Conservation (phyloP, 495 filamentous ascomycete species). For the Articulospora tetracladia region DNA sequence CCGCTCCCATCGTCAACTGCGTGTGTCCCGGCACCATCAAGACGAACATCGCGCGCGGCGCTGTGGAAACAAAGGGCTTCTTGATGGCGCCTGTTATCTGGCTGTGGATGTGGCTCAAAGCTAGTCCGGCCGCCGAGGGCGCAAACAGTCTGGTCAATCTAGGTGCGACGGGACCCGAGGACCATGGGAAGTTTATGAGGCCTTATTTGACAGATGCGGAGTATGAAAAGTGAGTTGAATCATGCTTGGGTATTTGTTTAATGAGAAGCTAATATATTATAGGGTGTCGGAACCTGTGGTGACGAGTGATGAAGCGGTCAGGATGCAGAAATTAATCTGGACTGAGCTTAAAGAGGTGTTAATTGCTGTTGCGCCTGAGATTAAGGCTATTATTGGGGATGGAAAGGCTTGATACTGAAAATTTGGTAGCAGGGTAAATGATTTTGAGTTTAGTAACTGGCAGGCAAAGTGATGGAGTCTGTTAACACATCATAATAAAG, state of each 20-base stretch:
- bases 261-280: not conserved
- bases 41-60: slow-evolving; percentile 31
- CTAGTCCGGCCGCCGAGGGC: slow-evolving; percentile 30
- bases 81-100: slow-evolving; percentile 1
- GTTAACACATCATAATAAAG: too few species aligned
- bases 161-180: slow-evolving; percentile 22
- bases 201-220: slow-evolving; percentile 23
- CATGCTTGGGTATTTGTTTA: too few species aligned
- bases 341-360: slow-evolving; percentile 29
- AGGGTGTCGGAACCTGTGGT: slow-evolving; percentile 19
- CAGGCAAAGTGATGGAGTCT: too few species aligned
- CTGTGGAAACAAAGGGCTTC: slow-evolving; percentile 15
- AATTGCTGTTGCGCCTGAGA: slow-evolving; percentile 12
- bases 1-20: slow-evolving; percentile 30
- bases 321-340: slow-evolving; percentile 35
- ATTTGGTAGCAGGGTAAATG: too few species aligned
- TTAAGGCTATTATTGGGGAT: slow-evolving; percentile 15
- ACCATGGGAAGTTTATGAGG: slow-evolving; percentile 24
- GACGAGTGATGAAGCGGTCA: slow-evolving; percentile 29
- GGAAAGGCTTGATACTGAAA: too few species aligned
- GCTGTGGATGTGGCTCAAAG: slow-evolving; percentile 18
- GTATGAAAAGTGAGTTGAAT: slow-evolving; percentile 23
- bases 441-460: too few species aligned
- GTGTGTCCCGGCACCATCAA: slow-evolving; percentile 41
- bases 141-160: slow-evolving; percentile 31